Conservation (phyloP, 495 filamentous ascomycete species). For the Viridothelium virens region DNA sequence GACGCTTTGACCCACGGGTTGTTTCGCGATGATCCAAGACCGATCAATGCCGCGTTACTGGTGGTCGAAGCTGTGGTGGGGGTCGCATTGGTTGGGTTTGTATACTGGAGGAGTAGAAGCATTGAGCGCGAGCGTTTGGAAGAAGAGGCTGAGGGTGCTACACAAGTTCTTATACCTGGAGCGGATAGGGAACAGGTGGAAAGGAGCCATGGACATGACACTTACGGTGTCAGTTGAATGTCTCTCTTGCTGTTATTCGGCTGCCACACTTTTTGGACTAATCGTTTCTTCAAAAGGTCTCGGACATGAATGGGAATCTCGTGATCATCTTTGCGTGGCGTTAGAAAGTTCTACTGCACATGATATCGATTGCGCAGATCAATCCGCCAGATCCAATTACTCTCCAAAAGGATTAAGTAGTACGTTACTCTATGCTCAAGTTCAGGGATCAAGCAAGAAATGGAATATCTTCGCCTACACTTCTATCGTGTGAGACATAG, state of each 20-base stretch:
- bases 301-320: neutral
- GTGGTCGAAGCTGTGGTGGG: conserved; percentile 46
- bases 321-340: neutral
- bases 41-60: conserved; percentile 68
- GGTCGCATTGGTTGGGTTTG: conserved; percentile 32
- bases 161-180: conserved; percentile 33
- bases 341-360: neutral
- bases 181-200: conserved; percentile 20
- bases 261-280: neutral
- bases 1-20: conserved; percentile 69
- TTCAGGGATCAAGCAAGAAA: too few relatives aligned
- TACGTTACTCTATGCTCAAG: too few relatives aligned
- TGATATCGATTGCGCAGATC: too few relatives aligned
- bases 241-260: neutral
- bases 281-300: neutral
- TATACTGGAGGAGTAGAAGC: conserved; percentile 30
- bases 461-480: too few relatives aligned
- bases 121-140: conserved; percentile 31
- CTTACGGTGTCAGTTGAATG: conserved; percentile 16
- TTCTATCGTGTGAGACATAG: too few relatives aligned
- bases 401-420: too few relatives aligned
- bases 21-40: conserved; percentile 65
- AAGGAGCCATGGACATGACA: conserved; percentile 15
- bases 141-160: conserved; percentile 35
- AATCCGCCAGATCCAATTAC: too few relatives aligned